Base-by-base conservation (phyloP, 139 green algal genomes). In the Medakamo hakoo region DNA sequence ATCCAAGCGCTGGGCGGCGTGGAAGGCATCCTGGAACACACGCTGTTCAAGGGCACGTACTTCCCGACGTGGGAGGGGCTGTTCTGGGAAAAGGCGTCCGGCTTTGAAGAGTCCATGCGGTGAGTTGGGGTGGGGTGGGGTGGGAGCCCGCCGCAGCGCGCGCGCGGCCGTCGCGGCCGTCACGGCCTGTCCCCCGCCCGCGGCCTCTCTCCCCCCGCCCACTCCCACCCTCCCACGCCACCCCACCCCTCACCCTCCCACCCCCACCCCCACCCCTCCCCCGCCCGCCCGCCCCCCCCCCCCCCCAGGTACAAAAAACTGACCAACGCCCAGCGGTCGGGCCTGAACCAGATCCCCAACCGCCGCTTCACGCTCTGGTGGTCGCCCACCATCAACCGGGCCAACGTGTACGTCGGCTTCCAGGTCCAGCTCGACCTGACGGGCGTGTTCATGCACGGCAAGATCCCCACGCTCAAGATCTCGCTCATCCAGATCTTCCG, bases 41-140 rank as follows among this genome's bases (percentile, higher is more conserved):
- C 93, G 30, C 85, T 99, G 67, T 99, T 99, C 84, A 99, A 99
- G 88, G 88, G 88, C 62, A 95, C 88, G 25, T 94, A 96, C 80
- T 99, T 99, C 86, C 93, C 93, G 65, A 99, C 93, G n/a, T 99
- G 93, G 93, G 93, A 99, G 83, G 93, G 93, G 55, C 89, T 99
- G 48, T 99, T 99, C 78, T 99, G 93, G 93, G 92, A 99, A 80
- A 99, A 99, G 81, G 88, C 82, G n/a, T 81, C 66, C 4, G 74
- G 77, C n/a, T 84, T 82, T 55, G 78, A 84, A 23, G 55, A 59
- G 22, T 59, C 55, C 14, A 29, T 59, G 22, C 5, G 9, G n/a
- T 59, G 23, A 9, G 22, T 64, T 55, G 21, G 26, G 63, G 68
- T 68, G 62, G 23, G 60, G 30, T 3, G 32, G 40, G n/a, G 25